These are phyloP conservation scores for Fusarium verticillioides DNA, from an alignment of 2,329 filamentous ascomycete species.

Conservation along the genomic window DNA sequence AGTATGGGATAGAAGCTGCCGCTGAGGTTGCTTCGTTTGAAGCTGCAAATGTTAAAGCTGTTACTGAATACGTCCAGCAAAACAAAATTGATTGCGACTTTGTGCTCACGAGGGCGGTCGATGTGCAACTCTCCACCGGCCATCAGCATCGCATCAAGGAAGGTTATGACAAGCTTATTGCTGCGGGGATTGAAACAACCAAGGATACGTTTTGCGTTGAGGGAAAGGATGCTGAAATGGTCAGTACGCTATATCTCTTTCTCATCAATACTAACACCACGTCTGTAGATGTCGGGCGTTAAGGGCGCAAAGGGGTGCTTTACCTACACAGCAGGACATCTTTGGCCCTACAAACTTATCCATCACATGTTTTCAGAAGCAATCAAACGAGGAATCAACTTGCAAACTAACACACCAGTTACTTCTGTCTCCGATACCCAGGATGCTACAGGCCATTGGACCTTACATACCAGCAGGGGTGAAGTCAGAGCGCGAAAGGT, in stretches of 20 bases:
- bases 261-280: rapidly evolving
- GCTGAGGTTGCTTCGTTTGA: background rate
- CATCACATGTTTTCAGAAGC: background rate
- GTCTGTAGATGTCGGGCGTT: background rate
- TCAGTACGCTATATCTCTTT: rapidly evolving
- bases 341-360: background rate
- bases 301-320: background rate
- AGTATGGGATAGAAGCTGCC: background rate
- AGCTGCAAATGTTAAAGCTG: background rate
- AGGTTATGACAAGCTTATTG: background rate
- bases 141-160: background rate
- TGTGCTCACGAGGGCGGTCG: background rate
- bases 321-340: background rate
- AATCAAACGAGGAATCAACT: background rate
- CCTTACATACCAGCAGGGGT: rapidly evolving
- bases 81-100: background rate
- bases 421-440: background rate
- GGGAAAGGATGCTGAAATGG: background rate
- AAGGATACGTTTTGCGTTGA: background rate
- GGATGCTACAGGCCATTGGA: rapidly evolving
- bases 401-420: background rate
- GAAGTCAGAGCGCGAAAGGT: background rate
- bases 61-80: background rate
- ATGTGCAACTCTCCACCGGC: background rate
- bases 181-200: background rate